Evolutionary conservation across 768 basidiomycete species (phyloP).

Genomic region (Rhodotorula toruloides): DNA sequence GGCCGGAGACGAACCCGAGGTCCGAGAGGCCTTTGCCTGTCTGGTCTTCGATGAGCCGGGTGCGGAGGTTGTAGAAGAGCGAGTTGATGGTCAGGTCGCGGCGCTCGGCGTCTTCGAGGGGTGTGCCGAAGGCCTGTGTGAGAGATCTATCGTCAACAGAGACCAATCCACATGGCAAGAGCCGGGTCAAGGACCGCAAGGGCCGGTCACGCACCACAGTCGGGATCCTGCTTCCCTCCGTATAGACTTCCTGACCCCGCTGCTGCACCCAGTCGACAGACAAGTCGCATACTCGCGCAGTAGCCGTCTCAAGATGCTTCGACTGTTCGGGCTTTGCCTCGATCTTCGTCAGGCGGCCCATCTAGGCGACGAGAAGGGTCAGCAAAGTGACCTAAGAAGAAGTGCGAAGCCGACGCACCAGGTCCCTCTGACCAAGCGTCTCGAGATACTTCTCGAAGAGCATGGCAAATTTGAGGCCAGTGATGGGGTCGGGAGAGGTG

Average conservation of each 20-base stretch:
- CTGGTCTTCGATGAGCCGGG: slow-evolving; percentile 74
- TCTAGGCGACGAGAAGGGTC: slow-evolving; percentile 34
- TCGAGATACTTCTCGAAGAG: slow-evolving; percentile 64
- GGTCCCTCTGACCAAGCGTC: slow-evolving; percentile 53
- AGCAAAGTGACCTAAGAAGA: neutral
- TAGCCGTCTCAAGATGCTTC: slow-evolving; percentile 94
- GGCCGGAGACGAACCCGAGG: slow-evolving; percentile 58
- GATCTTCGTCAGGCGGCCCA: slow-evolving; percentile 66
- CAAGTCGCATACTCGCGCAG: slow-evolving; percentile 68
- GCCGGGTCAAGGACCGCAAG: neutral
- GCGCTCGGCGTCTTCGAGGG: slow-evolving; percentile 79
- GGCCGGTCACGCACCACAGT: slow-evolving; percentile 62
- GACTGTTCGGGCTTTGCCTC: slow-evolving; percentile 94
- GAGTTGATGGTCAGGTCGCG: slow-evolving; percentile 94
- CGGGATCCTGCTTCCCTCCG: slow-evolving; percentile 80
- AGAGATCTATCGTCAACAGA: no score
- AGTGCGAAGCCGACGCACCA: neutral
- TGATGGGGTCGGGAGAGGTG: slow-evolving; percentile 63
- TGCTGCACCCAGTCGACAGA: slow-evolving; percentile 93
- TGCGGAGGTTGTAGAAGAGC: slow-evolving; percentile 92
- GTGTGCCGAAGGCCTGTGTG: slow-evolving; percentile 78
- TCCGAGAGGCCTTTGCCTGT: slow-evolving; percentile 83
- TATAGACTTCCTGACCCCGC: slow-evolving; percentile 78
- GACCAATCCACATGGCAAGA: neutral
- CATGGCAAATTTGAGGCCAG: slow-evolving; percentile 82